Conservation (phyloP, 352 stramenopile genomes). For the Blastocystis sp. region DNA sequence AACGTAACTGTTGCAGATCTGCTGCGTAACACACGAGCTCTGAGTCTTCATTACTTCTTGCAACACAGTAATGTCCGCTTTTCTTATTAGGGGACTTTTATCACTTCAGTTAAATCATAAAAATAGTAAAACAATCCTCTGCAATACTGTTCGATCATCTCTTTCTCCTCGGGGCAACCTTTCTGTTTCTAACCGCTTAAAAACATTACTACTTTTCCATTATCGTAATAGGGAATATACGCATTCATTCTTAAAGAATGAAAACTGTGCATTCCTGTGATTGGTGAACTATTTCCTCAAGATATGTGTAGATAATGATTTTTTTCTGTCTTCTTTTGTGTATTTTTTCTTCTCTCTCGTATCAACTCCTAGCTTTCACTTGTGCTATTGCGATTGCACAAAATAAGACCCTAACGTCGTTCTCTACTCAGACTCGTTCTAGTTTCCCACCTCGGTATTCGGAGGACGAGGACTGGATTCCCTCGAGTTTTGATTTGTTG, state of each 20-base stretch:
- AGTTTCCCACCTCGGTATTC: background rate
- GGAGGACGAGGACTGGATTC: background rate
- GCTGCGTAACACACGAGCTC: background rate
- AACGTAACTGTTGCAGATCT: background rate
- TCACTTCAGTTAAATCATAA: background rate
- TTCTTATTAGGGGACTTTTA: background rate
- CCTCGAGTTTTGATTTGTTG: background rate
- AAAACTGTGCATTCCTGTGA: background rate
- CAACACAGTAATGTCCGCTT: background rate
- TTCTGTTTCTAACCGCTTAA: background rate
- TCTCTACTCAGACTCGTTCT: background rate
- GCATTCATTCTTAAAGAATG: background rate
- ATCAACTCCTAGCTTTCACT: background rate
- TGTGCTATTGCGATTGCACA: background rate
- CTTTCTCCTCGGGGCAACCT: background rate
- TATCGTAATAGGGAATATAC: background rate
- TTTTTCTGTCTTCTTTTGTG: background rate
- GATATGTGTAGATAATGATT: background rate
- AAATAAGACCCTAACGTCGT: background rate
- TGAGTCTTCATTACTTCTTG: background rate
- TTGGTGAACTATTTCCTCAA: background rate
- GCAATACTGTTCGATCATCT: background rate
- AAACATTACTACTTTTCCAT: background rate
- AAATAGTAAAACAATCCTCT: too few species aligned
- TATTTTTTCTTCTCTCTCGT: background rate